Conservation (phyloP, 306 rosid genomes). For the Prunus fruticosa region DNA sequence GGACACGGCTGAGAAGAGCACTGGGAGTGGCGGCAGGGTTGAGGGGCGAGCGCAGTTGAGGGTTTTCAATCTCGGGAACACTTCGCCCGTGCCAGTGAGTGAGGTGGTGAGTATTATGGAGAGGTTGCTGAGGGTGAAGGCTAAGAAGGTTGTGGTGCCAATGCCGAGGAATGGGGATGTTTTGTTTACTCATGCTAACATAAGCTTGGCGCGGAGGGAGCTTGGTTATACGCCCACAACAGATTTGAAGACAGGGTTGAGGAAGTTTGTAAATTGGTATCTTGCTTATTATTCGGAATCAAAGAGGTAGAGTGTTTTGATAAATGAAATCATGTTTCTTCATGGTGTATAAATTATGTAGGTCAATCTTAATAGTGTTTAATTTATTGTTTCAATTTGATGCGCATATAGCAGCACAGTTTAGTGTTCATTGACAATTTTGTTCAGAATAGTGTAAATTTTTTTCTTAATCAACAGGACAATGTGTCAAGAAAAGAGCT, state of each 20-base stretch:
- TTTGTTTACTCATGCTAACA: no score
- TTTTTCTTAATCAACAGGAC: no score
- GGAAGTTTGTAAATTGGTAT: conserved; percentile 41
- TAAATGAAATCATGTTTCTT: not conserved
- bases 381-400: not conserved
- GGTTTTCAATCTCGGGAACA: conserved; percentile 75
- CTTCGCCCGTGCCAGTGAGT: conserved; percentile 85
- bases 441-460: no score
- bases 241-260: conserved; percentile 40
- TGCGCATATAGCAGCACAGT: no score
- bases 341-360: not conserved
- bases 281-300: conserved; percentile 22
- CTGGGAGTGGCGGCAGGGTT: conserved; percentile 40
- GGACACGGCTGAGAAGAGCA: no score
- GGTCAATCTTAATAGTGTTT: no score
- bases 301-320: conserved; percentile 9
- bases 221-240: conserved; percentile 9
- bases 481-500: no score
- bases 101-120: conserved; percentile 65
- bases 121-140: conserved; percentile 66
- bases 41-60: conserved; percentile 60
- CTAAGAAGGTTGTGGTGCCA: conserved; percentile 55
- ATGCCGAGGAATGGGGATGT: no score
- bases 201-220: no score
- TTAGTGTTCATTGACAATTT: no score